Evolutionary conservation across 805 yeast genomes (phyloP).

Genomic region (Candida namnaoensis): DNA sequence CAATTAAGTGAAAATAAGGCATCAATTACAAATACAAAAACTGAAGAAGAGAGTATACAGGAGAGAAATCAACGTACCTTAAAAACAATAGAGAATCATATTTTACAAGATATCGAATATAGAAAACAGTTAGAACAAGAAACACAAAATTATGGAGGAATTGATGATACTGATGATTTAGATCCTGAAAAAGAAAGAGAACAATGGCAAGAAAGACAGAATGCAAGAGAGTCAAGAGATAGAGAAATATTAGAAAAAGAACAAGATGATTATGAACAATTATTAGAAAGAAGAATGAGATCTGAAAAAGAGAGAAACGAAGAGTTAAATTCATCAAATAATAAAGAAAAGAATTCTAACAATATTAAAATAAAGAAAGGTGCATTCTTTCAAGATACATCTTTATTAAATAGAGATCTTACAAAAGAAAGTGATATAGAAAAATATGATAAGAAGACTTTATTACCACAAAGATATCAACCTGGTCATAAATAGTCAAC

Average conservation of each 20-base stretch:
- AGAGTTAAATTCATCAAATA: too few species aligned
- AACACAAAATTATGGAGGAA: slow-evolving; percentile 18
- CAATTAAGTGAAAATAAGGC: slow-evolving; percentile 1
- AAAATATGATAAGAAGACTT: slow-evolving; percentile 5
- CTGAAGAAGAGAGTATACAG: slow-evolving; percentile 10
- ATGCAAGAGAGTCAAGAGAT: slow-evolving; percentile 28
- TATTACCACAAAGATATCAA: slow-evolving; percentile 5
- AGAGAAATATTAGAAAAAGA: slow-evolving; percentile 10
- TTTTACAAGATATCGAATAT: slow-evolving; percentile 14
- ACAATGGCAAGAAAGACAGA: slow-evolving; percentile 49
- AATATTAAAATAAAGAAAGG: slow-evolving; percentile 6
- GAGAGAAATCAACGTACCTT: slow-evolving; percentile 18
- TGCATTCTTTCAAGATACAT: slow-evolving; percentile 10
- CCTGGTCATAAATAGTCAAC: neutral
- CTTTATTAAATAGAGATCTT: slow-evolving; percentile 7
- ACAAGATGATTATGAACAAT: slow-evolving; percentile 16
- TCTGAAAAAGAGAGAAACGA: slow-evolving; percentile 13
- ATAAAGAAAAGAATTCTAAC: slow-evolving; percentile 7
- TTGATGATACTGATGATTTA: slow-evolving; percentile 55
- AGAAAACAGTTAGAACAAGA: slow-evolving; percentile 10
- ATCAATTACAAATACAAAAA: neutral
- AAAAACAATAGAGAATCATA: slow-evolving; percentile 16
- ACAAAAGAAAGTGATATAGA: slow-evolving; percentile 5
- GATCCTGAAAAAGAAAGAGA: slow-evolving; percentile 48
- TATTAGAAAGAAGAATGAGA: slow-evolving; percentile 13